Conservation (phyloP, 768 basidiomycete genomes). For the Saitozyma podzolica region DNA sequence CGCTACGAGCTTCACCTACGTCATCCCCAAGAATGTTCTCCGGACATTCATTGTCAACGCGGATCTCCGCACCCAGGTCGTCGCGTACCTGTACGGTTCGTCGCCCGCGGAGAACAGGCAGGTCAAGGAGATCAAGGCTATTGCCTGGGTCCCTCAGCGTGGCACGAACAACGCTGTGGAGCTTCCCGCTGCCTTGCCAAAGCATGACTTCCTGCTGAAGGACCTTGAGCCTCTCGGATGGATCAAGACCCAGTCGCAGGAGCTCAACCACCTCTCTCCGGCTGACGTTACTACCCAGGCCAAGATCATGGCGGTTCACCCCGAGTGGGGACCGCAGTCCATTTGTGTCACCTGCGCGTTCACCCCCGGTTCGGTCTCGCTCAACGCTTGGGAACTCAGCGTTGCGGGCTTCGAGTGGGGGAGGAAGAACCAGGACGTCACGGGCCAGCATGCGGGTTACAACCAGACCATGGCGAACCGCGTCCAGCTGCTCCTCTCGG, state of each 20-base stretch:
- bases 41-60: conserved; percentile 89
- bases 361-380: conserved; percentile 94
- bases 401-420: conserved; percentile 98
- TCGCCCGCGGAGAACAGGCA: conserved; percentile 95
- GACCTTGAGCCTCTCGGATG: conserved; percentile 93
- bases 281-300: conserved; percentile 91
- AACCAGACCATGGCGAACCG: conserved; percentile 99
- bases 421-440: conserved; percentile 83
- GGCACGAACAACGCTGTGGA: conserved; percentile 94
- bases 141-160: conserved; percentile 96
- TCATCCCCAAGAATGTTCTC: conserved; percentile 94
- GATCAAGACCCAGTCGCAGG: conserved; percentile 90
- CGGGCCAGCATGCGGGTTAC: conserved; percentile 68
- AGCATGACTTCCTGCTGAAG: conserved; percentile 91
- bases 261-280: conserved; percentile 87
- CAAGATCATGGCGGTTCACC: conserved; percentile 93
- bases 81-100: conserved; percentile 86
- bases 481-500: conserved; percentile 82
- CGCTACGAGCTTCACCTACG: conserved; percentile 88
- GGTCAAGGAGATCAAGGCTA: conserved; percentile 94
- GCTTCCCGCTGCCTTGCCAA: conserved; percentile 82
- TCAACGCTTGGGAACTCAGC: conserved; percentile 86
- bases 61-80: conserved; percentile 94
- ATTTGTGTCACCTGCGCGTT: conserved; percentile 94
- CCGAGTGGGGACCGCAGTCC: conserved; percentile 89